These are phyloP conservation scores for Talaromyces sp. DNA, from an alignment of 2,329 filamentous ascomycete genomes.

Conservation along the genomic window DNA sequence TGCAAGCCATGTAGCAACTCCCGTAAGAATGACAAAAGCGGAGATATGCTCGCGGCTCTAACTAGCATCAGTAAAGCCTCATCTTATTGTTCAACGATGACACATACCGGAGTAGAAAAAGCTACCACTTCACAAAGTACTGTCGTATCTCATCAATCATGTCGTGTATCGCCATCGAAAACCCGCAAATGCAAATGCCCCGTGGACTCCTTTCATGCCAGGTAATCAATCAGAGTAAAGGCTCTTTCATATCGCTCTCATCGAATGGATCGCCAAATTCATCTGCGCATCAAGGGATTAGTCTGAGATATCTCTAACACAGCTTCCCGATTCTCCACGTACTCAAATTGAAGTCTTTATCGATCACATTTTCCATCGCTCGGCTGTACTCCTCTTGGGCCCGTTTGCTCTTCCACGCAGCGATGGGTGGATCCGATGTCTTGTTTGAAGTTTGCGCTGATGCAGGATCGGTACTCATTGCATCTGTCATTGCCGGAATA, in stretches of 20 bases:
- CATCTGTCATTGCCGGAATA: conserved; percentile 2
- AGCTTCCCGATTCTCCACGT: conserved; percentile 21
- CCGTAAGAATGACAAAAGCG: no score
- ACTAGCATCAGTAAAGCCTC: background rate
- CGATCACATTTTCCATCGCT: conserved; percentile 53
- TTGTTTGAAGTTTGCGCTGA: conserved; percentile 8
- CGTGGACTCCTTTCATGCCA: background rate
- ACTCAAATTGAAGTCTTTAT: conserved; percentile 56
- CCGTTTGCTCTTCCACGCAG: conserved; percentile 59
- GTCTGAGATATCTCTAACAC: background rate
- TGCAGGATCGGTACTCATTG: conserved; percentile 8
- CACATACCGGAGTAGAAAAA: background rate
- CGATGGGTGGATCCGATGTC: conserved; percentile 50
- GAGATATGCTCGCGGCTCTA: background rate
- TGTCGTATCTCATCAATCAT: conserved; percentile 34
- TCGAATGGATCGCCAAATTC: conserved; percentile 52
- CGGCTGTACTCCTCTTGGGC: conserved; percentile 58
- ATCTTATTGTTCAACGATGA: no score
- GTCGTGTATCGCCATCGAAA: conserved; percentile 10
- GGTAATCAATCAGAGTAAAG: conserved; percentile 15
- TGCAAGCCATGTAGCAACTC: no score
- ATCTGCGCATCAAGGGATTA: conserved; percentile 31
- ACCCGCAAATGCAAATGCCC: conserved; percentile 5
- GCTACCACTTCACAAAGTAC: background rate
- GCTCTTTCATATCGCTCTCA: conserved; percentile 41